These are phyloP conservation scores for Allantophomopsis cytisporea DNA, from an alignment of 2,329 filamentous ascomycete genomes.

Conservation along the genomic window DNA sequence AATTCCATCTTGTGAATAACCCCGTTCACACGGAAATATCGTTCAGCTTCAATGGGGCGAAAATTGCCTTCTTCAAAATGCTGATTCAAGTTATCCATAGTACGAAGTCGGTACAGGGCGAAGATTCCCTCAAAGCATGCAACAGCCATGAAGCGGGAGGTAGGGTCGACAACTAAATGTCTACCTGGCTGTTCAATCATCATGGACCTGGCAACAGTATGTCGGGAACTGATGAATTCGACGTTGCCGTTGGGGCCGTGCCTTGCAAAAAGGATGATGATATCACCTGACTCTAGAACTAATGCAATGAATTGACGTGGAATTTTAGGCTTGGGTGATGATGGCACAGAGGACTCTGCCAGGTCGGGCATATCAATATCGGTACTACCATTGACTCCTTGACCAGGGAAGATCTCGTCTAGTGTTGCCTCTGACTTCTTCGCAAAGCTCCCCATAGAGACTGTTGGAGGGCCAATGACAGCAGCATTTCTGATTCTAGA, in stretches of 20 bases:
- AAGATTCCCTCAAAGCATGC: slow-evolving; percentile 59
- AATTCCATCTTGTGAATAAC: slow-evolving; percentile 83
- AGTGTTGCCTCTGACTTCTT: slow-evolving; percentile 1
- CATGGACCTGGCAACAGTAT: slow-evolving; percentile 34
- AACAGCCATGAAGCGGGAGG: slow-evolving; percentile 54
- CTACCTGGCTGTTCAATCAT: slow-evolving; percentile 40
- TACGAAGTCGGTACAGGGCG: slow-evolving; percentile 56
- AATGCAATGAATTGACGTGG: slow-evolving; percentile 76
- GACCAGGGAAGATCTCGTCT: background rate
- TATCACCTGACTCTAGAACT: slow-evolving; percentile 57
- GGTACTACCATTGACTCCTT: slow-evolving; percentile 4
- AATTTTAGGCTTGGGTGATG: slow-evolving; percentile 18
- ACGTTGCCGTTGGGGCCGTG: slow-evolving; percentile 26
- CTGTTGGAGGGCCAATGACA: slow-evolving; percentile 42
- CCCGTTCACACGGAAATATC: slow-evolving; percentile 37
- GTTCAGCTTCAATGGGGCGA: slow-evolving; percentile 38
- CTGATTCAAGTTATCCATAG: slow-evolving; percentile 33
- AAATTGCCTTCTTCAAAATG: slow-evolving; percentile 35
- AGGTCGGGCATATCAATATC: slow-evolving; percentile 10
- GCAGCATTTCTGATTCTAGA: slow-evolving; percentile 66
- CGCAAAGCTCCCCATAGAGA: slow-evolving; percentile 1
- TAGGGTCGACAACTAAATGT: slow-evolving; percentile 65
- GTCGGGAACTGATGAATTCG: slow-evolving; percentile 36
- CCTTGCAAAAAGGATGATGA: slow-evolving; percentile 64
- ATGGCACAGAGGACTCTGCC: slow-evolving; percentile 1